A percentile compares a stretch with the other conserved stretches of the same genome.
Conservation (phyloP, 176 grass and related monocot genomes). For the Olyra latifolia region DNA sequence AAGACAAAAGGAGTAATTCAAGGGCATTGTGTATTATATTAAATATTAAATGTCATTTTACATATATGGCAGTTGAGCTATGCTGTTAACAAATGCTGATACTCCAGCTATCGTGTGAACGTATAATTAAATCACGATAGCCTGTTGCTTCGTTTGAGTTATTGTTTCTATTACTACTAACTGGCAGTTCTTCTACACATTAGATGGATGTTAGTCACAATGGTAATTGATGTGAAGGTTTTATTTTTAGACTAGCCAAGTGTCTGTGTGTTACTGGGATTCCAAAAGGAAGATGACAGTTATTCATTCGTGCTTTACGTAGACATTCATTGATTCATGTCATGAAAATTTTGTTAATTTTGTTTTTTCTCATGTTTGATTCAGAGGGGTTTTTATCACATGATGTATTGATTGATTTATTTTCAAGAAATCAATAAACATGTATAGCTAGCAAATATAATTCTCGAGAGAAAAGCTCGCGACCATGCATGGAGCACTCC, state of each 20-base stretch:
- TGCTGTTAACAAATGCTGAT: conserved; percentile 2
- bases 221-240: neutral
- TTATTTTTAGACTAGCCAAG: neutral
- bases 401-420: no score
- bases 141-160: conserved; percentile 15
- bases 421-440: no score
- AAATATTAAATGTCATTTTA: conserved; percentile 14
- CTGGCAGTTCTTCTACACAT: conserved; percentile 6
- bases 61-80: neutral
- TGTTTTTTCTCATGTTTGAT: no score
- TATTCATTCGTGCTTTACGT: no score
- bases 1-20: neutral
- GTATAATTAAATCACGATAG: conserved; percentile 19
- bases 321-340: no score
- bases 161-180: neutral
- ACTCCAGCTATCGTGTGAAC: neutral
- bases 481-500: no score
- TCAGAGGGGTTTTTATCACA: no score
- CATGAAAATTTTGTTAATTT: no score
- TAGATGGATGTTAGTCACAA: conserved; percentile 1
- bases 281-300: no score
- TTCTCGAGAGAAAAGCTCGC: no score
- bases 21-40: conserved; percentile 10
- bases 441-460: no score
- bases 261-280: no score